Base-by-base conservation (phyloP, 768 basidiomycete species). In the Russula emetica region DNA sequence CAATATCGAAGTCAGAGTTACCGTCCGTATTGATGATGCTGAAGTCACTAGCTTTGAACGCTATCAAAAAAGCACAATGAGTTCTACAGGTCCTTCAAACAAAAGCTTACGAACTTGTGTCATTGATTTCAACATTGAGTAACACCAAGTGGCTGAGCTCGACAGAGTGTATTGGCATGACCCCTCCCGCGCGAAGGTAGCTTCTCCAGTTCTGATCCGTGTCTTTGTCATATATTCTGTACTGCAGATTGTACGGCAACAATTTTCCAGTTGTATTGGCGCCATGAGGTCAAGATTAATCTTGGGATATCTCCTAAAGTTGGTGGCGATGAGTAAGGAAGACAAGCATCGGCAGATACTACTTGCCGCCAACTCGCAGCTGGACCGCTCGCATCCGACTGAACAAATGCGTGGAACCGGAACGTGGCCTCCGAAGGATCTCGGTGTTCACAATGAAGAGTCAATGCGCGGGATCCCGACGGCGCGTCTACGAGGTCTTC, bases 161-260 rank as follows among this genome's bases (percentile, higher is more conserved):
- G 30, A 97, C 92, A 2, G 93, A 94, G 72, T 98, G 97, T 20
- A 98, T 88, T 3, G 97, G 97, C 86, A 96, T 96, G 45, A 94
- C 80, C 8, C 95, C 96, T 32, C 97, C 96, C 70, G 91, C 85
- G 51, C 95, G 83, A 18, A 98, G 79, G 76, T 93, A 99, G 72
- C 91, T 95, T 67, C 85, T 86, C 87, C 94, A 98, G 71, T 96
- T 95, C 70, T 94, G 91, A 70, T 94, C 86, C 0, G 90, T 87
- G 66, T 97, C 85, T 77, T 94, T 97, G 79, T 99, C 95, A 68
- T 94, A 98, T 38, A 98, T 90, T n/a, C 94, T 84, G 76, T 97
- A 99, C 70, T 94, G 88, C 56, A 98, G 75, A 70, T 98, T 94
- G 76, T 88, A 97, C 0, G 97, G 97, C 26, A 98, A 77, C 22